These are phyloP conservation scores for Vickermania spadyakhi DNA, from an alignment of 208 protist species.

Conservation along the genomic window DNA sequence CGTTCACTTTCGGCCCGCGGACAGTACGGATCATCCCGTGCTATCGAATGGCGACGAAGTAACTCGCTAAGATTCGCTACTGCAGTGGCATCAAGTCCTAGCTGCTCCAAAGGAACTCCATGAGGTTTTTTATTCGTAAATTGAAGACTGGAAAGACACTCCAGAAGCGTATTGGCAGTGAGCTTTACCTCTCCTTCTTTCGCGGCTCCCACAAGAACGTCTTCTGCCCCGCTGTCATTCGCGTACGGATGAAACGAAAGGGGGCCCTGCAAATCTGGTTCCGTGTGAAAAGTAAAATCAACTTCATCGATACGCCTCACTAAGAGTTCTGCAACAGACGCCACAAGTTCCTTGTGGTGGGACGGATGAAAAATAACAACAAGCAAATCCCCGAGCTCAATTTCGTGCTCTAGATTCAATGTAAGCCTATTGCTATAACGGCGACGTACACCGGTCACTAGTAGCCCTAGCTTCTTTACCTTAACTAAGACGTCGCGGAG, in stretches of 20 bases:
- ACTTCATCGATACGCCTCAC: too few relatives aligned
- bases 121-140: constrained; percentile 15
- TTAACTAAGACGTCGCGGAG: constrained; percentile 28
- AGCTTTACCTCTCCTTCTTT: background rate
- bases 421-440: constrained; percentile 31
- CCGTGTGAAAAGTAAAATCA: background rate
- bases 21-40: constrained; percentile 2
- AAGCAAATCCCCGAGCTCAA: constrained; percentile 47
- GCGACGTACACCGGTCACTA: constrained; percentile 72
- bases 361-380: constrained; percentile 56
- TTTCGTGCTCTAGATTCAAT: constrained; percentile 47
- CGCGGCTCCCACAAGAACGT: background rate
- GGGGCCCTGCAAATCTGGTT: constrained; percentile 26
- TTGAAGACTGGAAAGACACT: background rate
- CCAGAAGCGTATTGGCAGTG: background rate
- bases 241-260: constrained; percentile 67
- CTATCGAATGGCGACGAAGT: constrained; percentile 14
- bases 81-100: constrained; percentile 16
- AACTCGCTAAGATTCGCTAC: constrained; percentile 14
- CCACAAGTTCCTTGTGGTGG: constrained; percentile 14
- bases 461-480: constrained; percentile 58
- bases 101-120: constrained; percentile 14
- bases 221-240: constrained; percentile 31
- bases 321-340: too few relatives aligned
- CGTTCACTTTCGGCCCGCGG: constrained; percentile 15